phyloP scores from a whole-genome alignment of 2,329 filamentous ascomycete genomes.

The Kalmusia sp. region DNA sequence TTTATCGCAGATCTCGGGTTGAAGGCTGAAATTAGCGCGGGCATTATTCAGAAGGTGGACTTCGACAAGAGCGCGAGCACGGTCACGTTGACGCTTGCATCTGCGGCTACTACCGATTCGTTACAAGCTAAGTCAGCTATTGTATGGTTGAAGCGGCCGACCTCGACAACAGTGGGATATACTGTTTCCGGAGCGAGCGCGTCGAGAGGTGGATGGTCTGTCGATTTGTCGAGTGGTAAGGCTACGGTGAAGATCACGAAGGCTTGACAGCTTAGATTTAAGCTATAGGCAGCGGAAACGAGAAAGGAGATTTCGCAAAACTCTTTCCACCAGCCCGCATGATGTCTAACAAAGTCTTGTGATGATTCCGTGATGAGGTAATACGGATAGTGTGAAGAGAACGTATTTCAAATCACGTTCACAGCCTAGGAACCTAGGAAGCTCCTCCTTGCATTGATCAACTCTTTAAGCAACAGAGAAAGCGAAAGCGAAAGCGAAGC shows the following conservation, averaged over 20 bases:
- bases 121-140: slow-evolving; percentile 23
- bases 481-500: no score
- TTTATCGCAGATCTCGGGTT: slow-evolving; percentile 58
- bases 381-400: no score
- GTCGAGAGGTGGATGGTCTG: slow-evolving; percentile 23
- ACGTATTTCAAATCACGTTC: no score
- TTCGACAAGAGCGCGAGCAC: slow-evolving; percentile 15
- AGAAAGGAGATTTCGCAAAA: no score
- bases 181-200: slow-evolving; percentile 16
- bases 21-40: slow-evolving; percentile 31
- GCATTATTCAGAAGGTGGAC: slow-evolving; percentile 22
- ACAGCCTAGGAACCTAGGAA: no score
- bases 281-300: no score
- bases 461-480: no score
- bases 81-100: slow-evolving; percentile 17
- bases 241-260: slow-evolving; percentile 19
- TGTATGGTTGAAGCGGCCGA: slow-evolving; percentile 26
- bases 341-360: no score
- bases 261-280: no score
- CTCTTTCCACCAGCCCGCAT: no score
- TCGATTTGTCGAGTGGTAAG: slow-evolving; percentile 20
- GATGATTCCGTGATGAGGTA: no score
- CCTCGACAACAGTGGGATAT: slow-evolving; percentile 9
- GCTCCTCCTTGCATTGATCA: no score
- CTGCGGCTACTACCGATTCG: slow-evolving; percentile 13